Evolutionary conservation across 225 moss, liverwort and hornwort genomes (phyloP), one percentile per base, ranked within the genome.

Genomic region (Physcomitrellopsis africana): DNA sequence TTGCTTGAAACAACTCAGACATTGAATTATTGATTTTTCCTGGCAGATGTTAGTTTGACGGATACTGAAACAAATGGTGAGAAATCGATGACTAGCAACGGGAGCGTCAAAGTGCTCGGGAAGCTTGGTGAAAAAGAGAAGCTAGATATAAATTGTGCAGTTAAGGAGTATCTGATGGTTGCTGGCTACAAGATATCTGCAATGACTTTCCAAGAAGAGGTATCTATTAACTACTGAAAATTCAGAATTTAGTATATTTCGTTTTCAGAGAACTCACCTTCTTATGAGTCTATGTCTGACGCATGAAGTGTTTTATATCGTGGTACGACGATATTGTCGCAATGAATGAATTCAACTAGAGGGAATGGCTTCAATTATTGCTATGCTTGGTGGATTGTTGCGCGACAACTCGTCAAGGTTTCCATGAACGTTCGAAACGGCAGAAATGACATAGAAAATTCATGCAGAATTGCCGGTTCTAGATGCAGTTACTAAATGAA

Each of bases 161-260:
- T 99, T 56, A 93, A 93, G 78, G 90, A 99, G 75, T 99, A 93
- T 80, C 78, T 99, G 27, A 90, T 99, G 76, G 70, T 85, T 60
- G 87, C 90, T 53, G 93, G 89, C 23, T 93, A 95, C 87, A 99
- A 93, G 65, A 82, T 99, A 74, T 88, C 93, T 74, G 95, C 95
- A 16, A 99, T 99, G 95, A 99, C 97, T 58, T 85, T 99, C 41
- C 83, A 92, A 41, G 97, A 99, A 75, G 95, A 99, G 92, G 93
- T 93, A 78, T 64, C 65, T 43, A 70, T 62, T 11, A 37, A 65
- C 70, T 60, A 26, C 49, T 53, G 3, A 32, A 71, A 51, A 27
- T 70, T 62, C 22, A 56, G 9, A 43, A 29, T 74, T 52, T 65
- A 22, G 46, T 67, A 12, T 41, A 60, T 48, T 26, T 65, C 56